phyloP scores from a whole-genome alignment of 129 eudicot species.

The Apium graveolens region DNA sequence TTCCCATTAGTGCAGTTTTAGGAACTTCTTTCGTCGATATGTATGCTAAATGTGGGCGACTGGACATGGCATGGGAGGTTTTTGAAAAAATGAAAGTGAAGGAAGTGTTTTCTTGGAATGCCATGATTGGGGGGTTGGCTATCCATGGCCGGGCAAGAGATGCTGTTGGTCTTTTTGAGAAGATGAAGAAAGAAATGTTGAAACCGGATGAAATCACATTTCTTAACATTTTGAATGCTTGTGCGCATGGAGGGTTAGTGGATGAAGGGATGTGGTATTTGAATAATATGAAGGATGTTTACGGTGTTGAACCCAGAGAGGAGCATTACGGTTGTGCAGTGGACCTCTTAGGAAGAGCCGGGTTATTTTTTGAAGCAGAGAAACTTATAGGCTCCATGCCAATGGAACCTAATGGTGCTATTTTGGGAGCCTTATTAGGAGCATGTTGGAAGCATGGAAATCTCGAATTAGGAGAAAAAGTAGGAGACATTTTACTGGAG shows the following conservation, averaged over 20 bases:
- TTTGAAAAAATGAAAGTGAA: constrained; percentile 41
- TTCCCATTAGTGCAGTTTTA: constrained; percentile 37
- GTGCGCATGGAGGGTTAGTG: constrained; percentile 61
- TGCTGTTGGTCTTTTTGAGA: constrained; percentile 34
- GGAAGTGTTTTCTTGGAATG: constrained; percentile 50
- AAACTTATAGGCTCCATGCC: constrained; percentile 42
- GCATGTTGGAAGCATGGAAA: constrained; percentile 51
- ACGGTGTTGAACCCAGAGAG: constrained; percentile 36
- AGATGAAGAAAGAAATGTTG: constrained; percentile 28
- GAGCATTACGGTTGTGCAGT: constrained; percentile 57
- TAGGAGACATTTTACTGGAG: constrained; percentile 39
- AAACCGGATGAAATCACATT: constrained; percentile 44
- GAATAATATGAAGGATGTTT: constrained; percentile 25
- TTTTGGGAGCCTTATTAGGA: constrained; percentile 55
- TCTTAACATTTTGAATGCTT: constrained; percentile 44
- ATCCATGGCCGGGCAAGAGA: constrained; percentile 59
- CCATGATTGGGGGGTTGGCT: constrained; percentile 73
- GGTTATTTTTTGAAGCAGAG: constrained; percentile 44
- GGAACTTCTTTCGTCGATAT: constrained; percentile 54
- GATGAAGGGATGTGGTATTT: constrained; percentile 43
- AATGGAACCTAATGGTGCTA: constrained; percentile 42
- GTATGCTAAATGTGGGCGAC: constrained; percentile 59
- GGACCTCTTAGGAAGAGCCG: constrained; percentile 48
- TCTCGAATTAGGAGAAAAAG: constrained; percentile 36
- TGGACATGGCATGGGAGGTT: constrained; percentile 64